Base-by-base conservation (phyloP, 108 stramenopile genomes). In the Poteriospumella lacustris region DNA sequence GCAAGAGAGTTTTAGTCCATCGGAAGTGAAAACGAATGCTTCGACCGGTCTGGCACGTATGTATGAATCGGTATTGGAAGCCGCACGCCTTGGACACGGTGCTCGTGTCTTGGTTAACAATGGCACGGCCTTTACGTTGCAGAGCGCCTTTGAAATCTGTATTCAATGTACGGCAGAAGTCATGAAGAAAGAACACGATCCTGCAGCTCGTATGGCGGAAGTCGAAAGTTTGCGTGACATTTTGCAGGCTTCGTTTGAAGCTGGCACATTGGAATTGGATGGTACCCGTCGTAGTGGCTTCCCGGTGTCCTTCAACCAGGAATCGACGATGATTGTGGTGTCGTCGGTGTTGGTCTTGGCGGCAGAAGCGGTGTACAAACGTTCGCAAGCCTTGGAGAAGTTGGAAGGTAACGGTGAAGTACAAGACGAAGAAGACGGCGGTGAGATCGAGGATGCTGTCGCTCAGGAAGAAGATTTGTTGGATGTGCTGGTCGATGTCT, bases 171-270 rank as follows among this genome's bases (percentile, higher is more conserved):
- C n/a, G 52, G 19, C n/a, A 24, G 52, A 24, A 24, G 52, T 24
- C 19, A 56, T 56, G 24, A 56, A 56, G 52, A 24, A 24, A 24
- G 70, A 73, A 73, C 15, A 5, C 19, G 31, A 73, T 73, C 47
- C 38, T 12, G 42, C 24, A 24, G 42, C 41, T 12, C 70, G 70
- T 42, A 52, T 24, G 5, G 26, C 31, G 26, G 5, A 9, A 15
- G 70, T 42, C 3, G 70, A 73, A 56, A 3, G n/a, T 39, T 56
- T 73, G 19, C 36, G 70, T 42, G 41, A 73, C 36, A 73, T 73
- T 19, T 42, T 73, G 3, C 12, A 42, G 5, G 41, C 70, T 12
- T 5, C 3, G 9, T 73, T 42, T 73, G 42, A 73, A 42, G 9
- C 5, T 52, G 70, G 70, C 9, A 33, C 9, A 42, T n/a, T 33